These are phyloP conservation scores for Beauveria sp. DNA, from an alignment of 2,329 filamentous ascomycete species.

Conservation along the genomic window DNA sequence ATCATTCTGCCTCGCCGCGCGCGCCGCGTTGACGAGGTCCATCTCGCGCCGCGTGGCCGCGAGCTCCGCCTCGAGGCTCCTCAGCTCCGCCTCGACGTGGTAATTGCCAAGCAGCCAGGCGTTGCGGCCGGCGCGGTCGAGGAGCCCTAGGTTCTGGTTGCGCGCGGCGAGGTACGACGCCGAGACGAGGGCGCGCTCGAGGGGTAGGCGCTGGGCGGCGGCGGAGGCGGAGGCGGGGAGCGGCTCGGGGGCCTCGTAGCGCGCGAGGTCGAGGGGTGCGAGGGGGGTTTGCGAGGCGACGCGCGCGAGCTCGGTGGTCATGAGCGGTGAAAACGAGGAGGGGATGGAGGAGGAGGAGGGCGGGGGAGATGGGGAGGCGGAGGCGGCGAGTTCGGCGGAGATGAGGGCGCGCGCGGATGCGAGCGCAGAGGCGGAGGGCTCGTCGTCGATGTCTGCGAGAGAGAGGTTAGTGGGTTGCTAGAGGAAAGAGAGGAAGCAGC, in stretches of 20 bases:
- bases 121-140: constrained; percentile 79
- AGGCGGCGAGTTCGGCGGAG: constrained; percentile 50
- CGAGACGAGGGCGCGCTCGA: constrained; percentile 45
- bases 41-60: constrained; percentile 58
- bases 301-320: constrained; percentile 61
- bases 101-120: constrained; percentile 85
- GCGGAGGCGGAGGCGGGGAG: constrained; percentile 21
- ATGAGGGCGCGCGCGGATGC: constrained; percentile 64
- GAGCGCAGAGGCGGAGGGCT: constrained; percentile 57
- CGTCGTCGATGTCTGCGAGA: constrained; percentile 67
- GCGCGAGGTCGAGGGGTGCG: constrained; percentile 59
- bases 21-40: constrained; percentile 63
- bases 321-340: constrained; percentile 57
- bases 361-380: constrained; percentile 61
- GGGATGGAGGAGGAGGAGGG: constrained; percentile 32
- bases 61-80: constrained; percentile 65
- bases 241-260: constrained; percentile 71
- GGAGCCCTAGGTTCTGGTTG: constrained; percentile 54
- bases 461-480: constrained; percentile 12
- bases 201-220: constrained; percentile 48
- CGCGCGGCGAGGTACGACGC: constrained; percentile 46
- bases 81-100: constrained; percentile 61
- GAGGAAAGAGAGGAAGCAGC: too few relatives aligned
- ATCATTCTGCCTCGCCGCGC: constrained; percentile 63
- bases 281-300: constrained; percentile 40